Conservation (phyloP, 2,329 filamentous ascomycete species). For the Phyllosticta citriasiana region DNA sequence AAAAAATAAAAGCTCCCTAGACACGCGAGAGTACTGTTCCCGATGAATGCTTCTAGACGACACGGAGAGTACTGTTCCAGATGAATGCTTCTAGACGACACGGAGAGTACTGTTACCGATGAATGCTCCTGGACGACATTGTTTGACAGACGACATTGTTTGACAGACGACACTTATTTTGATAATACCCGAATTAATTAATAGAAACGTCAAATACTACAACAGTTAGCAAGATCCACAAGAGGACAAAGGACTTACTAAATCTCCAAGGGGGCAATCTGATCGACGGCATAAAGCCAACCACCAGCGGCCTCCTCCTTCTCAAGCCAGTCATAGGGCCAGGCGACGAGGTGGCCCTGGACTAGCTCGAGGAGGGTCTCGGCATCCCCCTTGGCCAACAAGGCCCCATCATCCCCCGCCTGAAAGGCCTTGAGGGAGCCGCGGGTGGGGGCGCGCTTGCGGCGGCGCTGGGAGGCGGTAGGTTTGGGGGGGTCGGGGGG, state of each 20-base stretch:
- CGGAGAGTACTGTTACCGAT: no score
- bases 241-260: constrained; percentile 54
- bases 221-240: neutral
- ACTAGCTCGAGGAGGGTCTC: constrained; percentile 72
- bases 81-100: no score
- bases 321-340: constrained; percentile 83
- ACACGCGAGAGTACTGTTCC: no score
- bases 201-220: no score
- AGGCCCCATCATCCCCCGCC: constrained; percentile 52
- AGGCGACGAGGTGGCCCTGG: constrained; percentile 81
- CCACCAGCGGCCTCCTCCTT: constrained; percentile 88
- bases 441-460: constrained; percentile 61
- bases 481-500: constrained; percentile 7
- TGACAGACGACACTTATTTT: no score
- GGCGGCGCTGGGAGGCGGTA: constrained; percentile 45
- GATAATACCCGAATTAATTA: no score
- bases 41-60: no score
- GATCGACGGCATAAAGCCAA: constrained; percentile 94
- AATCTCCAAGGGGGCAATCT: constrained; percentile 91
- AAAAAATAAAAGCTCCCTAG: no score
- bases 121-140: no score
- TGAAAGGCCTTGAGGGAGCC: constrained; percentile 55
- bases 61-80: no score
- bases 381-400: constrained; percentile 64
- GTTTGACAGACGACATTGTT: no score